Evolutionary conservation across 2,329 filamentous ascomycete genomes (phyloP).

Genomic region (Rutstroemia sp.): DNA sequence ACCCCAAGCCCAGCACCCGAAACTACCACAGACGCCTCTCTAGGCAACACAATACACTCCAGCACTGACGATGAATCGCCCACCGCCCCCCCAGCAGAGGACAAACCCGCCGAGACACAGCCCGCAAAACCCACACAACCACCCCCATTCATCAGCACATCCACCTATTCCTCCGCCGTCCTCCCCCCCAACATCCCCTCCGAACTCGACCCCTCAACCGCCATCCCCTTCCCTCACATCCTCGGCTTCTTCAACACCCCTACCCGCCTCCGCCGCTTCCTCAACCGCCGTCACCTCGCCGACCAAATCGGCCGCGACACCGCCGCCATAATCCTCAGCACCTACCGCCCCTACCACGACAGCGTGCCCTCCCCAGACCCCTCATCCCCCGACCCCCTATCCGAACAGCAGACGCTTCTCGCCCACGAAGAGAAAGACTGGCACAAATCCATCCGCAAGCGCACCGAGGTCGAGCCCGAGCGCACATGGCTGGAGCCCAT

Average conservation of each 20-base stretch:
- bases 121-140: slow-evolving; percentile 54
- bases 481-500: slow-evolving; percentile 70
- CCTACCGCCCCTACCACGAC: slow-evolving; percentile 41
- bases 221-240: slow-evolving; percentile 78
- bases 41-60: slow-evolving; percentile 23
- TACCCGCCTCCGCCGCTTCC: slow-evolving; percentile 76
- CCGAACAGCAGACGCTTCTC: slow-evolving; percentile 39
- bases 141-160: slow-evolving; percentile 64
- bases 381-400: slow-evolving; percentile 8
- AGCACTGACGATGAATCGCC: slow-evolving; percentile 16
- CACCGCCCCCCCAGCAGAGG: slow-evolving; percentile 12
- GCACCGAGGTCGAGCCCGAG: slow-evolving; percentile 49
- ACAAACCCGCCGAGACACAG: slow-evolving; percentile 38
- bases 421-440: slow-evolving; percentile 70
- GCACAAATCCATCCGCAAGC: slow-evolving; percentile 64
- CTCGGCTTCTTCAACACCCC: slow-evolving; percentile 90
- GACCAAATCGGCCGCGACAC: slow-evolving; percentile 84
- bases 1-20: not conserved
- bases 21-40: slow-evolving; percentile 19
- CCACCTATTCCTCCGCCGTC: slow-evolving; percentile 33
- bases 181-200: slow-evolving; percentile 60
- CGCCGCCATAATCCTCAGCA: slow-evolving; percentile 70
- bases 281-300: slow-evolving; percentile 77
- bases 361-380: slow-evolving; percentile 26
- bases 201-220: slow-evolving; percentile 64